Evolutionary conservation across 2,329 filamentous ascomycete species (phyloP).

Genomic region (Hymenoscyphus occultus): DNA sequence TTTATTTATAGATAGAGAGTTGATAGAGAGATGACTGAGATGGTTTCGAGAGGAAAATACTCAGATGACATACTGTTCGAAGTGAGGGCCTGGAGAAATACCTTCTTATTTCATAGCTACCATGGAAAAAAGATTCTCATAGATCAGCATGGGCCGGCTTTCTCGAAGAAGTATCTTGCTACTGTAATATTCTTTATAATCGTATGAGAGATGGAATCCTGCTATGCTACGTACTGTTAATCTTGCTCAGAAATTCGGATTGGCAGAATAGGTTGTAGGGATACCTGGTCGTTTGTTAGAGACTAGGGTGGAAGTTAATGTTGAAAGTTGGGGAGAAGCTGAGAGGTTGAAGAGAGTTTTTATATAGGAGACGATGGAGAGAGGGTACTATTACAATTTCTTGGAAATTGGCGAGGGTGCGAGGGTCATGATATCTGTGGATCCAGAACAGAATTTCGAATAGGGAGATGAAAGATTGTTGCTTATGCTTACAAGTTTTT

Average conservation of each 20-base stretch:
- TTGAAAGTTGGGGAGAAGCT: constrained; percentile 23
- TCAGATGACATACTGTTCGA: constrained; percentile 40
- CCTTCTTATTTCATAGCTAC: constrained; percentile 31
- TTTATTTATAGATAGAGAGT: background rate
- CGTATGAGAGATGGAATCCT: constrained; percentile 27
- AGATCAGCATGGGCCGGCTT: constrained; percentile 32
- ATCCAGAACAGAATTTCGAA: background rate
- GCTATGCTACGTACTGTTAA: constrained; percentile 30
- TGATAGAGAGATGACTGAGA: constrained; percentile 15
- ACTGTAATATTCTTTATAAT: constrained; percentile 28
- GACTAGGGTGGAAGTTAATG: constrained; percentile 27
- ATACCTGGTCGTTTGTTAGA: constrained; percentile 29
- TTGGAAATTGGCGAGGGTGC: constrained; percentile 20
- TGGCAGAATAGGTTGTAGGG: constrained; percentile 22
- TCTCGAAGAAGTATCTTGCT: constrained; percentile 35
- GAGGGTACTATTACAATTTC: constrained; percentile 34
- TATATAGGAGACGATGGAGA: constrained; percentile 29
- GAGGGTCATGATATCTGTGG: background rate
- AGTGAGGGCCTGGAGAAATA: constrained; percentile 32
- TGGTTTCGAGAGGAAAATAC: constrained; percentile 25
- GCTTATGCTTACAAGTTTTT: background rate
- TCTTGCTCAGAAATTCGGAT: constrained; percentile 28
- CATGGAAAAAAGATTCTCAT: constrained; percentile 33
- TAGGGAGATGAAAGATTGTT: background rate
- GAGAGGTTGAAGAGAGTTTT: constrained; percentile 27